Evolutionary conservation across 1,139 yeast genomes (phyloP).

Genomic region (Geotrichum europaeum): DNA sequence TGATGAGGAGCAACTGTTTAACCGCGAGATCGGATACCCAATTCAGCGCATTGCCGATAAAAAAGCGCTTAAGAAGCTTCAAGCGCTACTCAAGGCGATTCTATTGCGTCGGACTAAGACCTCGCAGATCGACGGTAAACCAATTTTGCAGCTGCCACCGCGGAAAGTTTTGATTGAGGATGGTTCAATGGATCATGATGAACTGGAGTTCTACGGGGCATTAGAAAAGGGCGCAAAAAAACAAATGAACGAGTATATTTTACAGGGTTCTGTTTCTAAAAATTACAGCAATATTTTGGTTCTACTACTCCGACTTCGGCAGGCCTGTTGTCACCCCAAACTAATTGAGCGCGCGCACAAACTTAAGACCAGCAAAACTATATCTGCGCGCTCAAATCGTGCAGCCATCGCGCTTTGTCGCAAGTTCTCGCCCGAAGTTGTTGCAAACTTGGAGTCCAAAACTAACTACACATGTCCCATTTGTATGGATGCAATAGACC

Average conservation of each 20-base stretch:
- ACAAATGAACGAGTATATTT: conserved; percentile 50
- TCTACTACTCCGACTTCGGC: conserved; percentile 71
- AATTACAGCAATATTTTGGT: conserved; percentile 61
- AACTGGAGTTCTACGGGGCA: conserved; percentile 47
- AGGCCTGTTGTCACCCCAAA: conserved; percentile 83
- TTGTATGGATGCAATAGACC: conserved; percentile 55
- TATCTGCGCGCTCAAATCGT: conserved; percentile 18
- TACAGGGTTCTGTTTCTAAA: conserved; percentile 29
- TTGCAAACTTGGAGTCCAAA: conserved; percentile 21
- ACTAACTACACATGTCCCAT: conserved; percentile 54
- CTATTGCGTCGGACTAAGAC: conserved; percentile 73
- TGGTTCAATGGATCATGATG: conserved; percentile 51
- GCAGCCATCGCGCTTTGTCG: conserved; percentile 22
- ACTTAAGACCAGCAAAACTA: conserved; percentile 11
- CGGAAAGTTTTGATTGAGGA: conserved; percentile 48
- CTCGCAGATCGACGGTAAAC: conserved; percentile 72
- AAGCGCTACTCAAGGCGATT: conserved; percentile 68
- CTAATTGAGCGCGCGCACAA: conserved; percentile 59
- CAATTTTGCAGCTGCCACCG: conserved; percentile 60
- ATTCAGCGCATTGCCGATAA: conserved; percentile 34
- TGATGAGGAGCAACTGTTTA: conserved; percentile 48
- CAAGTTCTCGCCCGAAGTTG: conserved; percentile 20
- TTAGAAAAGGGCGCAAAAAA: conserved; percentile 56
- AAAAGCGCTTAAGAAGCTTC: conserved; percentile 51
- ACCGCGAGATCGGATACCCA: conserved; percentile 54